These are phyloP conservation scores for Geoglossum cookeanum DNA, from an alignment of 2,329 filamentous ascomycete genomes.

Conservation along the genomic window DNA sequence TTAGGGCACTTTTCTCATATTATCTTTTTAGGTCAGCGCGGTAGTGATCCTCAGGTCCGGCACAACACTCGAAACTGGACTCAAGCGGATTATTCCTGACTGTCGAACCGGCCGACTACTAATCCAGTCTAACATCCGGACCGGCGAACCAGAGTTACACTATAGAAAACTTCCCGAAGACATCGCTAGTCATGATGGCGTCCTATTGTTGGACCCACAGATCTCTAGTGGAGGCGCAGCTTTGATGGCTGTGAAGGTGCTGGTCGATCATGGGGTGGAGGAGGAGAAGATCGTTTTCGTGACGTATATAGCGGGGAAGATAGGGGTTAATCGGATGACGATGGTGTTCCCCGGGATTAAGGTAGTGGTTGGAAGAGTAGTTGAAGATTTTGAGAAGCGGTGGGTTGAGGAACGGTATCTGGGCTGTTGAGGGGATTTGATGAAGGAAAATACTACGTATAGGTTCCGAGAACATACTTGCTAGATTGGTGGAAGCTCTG, in stretches of 20 bases:
- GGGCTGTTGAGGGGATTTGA: conserved; percentile 40
- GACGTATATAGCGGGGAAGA: conserved; percentile 72
- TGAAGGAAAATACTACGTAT: not conserved
- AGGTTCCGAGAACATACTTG: too few species aligned
- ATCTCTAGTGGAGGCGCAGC: conserved; percentile 78
- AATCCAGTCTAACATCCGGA: conserved; percentile 72
- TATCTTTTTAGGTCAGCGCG: conserved; percentile 39
- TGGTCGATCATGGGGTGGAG: conserved; percentile 80
- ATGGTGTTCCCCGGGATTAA: conserved; percentile 77
- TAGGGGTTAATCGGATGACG: conserved; percentile 67
- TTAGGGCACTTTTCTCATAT: not conserved
- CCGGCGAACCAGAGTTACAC: conserved; percentile 82
- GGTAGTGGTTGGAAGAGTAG: conserved; percentile 67
- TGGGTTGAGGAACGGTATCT: conserved; percentile 88
- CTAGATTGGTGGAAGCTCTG: too few species aligned
- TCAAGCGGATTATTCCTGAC: conserved; percentile 82
- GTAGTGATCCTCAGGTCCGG: conserved; percentile 81
- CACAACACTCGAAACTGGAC: conserved; percentile 67
- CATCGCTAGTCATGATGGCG: conserved; percentile 55
- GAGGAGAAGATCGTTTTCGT: conserved; percentile 79
- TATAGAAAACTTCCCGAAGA: conserved; percentile 64
- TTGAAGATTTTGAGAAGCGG: conserved; percentile 62
- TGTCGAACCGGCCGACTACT: conserved; percentile 75
- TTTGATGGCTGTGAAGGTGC: conserved; percentile 89
- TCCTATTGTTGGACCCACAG: conserved; percentile 78